Evolutionary conservation across 2,329 filamentous ascomycete species (phyloP).

Genomic region (Trichoderma harzianum): DNA sequence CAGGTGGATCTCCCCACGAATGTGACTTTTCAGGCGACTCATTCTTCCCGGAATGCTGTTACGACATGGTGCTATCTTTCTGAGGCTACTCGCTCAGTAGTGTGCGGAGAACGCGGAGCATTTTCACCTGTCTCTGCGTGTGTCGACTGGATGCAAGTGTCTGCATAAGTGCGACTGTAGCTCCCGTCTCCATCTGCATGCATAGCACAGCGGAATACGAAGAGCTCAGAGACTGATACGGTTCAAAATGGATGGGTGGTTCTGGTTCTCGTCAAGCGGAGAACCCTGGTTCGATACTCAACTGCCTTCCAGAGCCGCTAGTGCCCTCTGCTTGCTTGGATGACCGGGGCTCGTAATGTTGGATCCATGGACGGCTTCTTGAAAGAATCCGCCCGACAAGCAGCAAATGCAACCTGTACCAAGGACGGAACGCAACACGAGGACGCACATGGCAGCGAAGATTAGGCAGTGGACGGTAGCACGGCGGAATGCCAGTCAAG

Average conservation of each 20-base stretch:
- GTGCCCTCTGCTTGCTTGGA: neutral
- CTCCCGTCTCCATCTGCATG: slow-evolving; percentile 17
- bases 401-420: neutral
- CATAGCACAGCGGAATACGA: slow-evolving; percentile 17
- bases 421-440: neutral
- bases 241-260: slow-evolving; percentile 7
- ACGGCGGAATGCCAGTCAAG: neutral
- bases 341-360: slow-evolving; percentile 7
- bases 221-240: slow-evolving; percentile 7
- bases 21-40: slow-evolving; percentile 7
- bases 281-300: slow-evolving; percentile 5
- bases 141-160: neutral
- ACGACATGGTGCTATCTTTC: neutral
- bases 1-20: slow-evolving; percentile 14
- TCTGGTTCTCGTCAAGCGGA: slow-evolving; percentile 7
- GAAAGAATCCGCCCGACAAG: neutral
- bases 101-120: slow-evolving; percentile 10
- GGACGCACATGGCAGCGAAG: neutral
- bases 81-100: neutral
- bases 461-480: neutral
- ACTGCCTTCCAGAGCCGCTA: neutral
- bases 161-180: slow-evolving; percentile 15
- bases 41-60: neutral
- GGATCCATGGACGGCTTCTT: slow-evolving; percentile 1
- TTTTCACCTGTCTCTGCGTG: neutral